Evolutionary conservation across 768 basidiomycete genomes (phyloP), one percentile per base, ranked within the genome.

Genomic region (Lentinula boryana): DNA sequence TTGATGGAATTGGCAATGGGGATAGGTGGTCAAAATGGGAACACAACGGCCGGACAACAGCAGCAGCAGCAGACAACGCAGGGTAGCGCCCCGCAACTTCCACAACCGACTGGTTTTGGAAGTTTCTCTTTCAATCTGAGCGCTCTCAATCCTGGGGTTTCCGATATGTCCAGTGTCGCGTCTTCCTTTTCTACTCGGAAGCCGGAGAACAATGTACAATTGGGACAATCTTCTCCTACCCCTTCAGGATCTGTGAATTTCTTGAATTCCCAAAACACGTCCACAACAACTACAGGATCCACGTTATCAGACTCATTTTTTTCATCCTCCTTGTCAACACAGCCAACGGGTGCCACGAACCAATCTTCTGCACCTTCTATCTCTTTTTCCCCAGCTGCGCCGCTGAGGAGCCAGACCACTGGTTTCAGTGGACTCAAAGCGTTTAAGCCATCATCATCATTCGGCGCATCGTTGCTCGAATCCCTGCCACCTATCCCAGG

Each of bases 391-490:
- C 31, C 67, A 46, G 62, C 64, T 32, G 61, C 71, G n/a, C 63
- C 72, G 8, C 55, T 82, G 35, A 76, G 78, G 60, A 69, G 80
- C 5, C 83, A 84, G 56, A 64, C 75, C 31, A 83, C 82, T 16
- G 83, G 83, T 3, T 79, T 82, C 43, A 76, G 80, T 27, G 87
- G 86, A 5, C 70, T 92, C 64, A 91, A 88, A 68, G 83, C 89
- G 5, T 94, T 94, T 78, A 91, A 92, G 67, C 92, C 92, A 2
- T 80, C 86, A 2, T 89, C 87, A 2, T 86, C 83, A 44, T 94
- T 94, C 68, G 92, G 92, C 33, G 85, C 88, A 36, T 83, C 85
- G 15, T 69, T 94, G 43, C 67, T 94, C 62, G 88, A 88, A 55
- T 81, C 84, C 2, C 72, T 94, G 40, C 93, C 93, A 2, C 78